These are phyloP conservation scores for Debaryomyces hansenii DNA, from an alignment of 805 yeast species.

Conservation along the genomic window DNA sequence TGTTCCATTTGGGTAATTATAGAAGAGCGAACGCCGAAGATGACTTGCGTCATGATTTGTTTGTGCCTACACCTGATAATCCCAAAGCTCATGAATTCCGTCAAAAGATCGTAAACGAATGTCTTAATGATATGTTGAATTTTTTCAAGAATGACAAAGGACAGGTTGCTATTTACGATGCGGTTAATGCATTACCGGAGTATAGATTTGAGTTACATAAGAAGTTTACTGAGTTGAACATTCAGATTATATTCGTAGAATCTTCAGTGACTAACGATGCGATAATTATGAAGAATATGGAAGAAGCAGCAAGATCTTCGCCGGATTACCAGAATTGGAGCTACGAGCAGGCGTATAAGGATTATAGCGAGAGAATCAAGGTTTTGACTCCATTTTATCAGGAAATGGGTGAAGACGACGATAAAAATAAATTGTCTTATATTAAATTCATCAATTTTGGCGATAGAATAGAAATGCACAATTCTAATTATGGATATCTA, in stretches of 20 bases:
- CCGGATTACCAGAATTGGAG: slow-evolving; percentile 86
- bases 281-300: slow-evolving; percentile 70
- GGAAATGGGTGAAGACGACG: slow-evolving; percentile 57
- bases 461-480: slow-evolving; percentile 74
- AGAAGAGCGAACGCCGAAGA: slow-evolving; percentile 57
- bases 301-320: slow-evolving; percentile 76
- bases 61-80: slow-evolving; percentile 50
- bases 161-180: slow-evolving; percentile 95
- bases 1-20: slow-evolving; percentile 91
- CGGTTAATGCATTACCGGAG: slow-evolving; percentile 78
- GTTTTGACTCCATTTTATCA: slow-evolving; percentile 69
- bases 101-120: slow-evolving; percentile 56
- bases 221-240: slow-evolving; percentile 53
- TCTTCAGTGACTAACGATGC: slow-evolving; percentile 74
- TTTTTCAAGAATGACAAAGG: slow-evolving; percentile 79
- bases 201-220: slow-evolving; percentile 62
- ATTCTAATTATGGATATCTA: slow-evolving; percentile 83
- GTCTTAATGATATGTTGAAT: slow-evolving; percentile 64
- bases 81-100: slow-evolving; percentile 52
- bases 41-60: slow-evolving; percentile 63
- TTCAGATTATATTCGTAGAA: slow-evolving; percentile 86
- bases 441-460: slow-evolving; percentile 91
- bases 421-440: slow-evolving; percentile 53
- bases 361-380: slow-evolving; percentile 72
- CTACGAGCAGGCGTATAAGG: slow-evolving; percentile 68